Base-by-base conservation (phyloP, 2,329 filamentous ascomycete species). In the Beauveria pseudobassiana region DNA sequence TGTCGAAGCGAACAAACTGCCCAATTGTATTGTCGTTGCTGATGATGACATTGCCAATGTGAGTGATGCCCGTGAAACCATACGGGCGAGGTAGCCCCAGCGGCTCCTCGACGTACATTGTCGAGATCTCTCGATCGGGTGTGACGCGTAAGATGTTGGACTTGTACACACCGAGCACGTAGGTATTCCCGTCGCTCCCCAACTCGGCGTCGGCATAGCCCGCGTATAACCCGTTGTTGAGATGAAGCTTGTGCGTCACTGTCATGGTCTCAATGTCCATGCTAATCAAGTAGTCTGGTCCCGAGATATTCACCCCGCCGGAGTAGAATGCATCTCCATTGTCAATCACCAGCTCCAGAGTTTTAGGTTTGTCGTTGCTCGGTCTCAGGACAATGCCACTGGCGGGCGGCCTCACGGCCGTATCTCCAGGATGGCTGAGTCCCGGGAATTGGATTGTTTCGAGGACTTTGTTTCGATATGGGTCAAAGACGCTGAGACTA, bases 161-260 rank as follows among this genome's bases (percentile, higher is more conserved):
- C 30, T 30, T 56, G 45, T 62, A 56, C 2, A 54, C 56, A 18
- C 60, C 60, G 9, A 62, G 52, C 8, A 62, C 60, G 16, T 62
- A 62, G 18, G 60, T 62, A 24, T 62, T 62, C 8, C 53, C 53
- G 26, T 62, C 60, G 14, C 42, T 50, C 2, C 52, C 60, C 14
- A 56, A 28, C 20, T 62, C 60, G 16, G 60, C 60, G n/a, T 62
- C 60, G 26, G 60, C 60, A n/a, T 62, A 62, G 45, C 60, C 60
- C 10, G 60, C 60, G n/a, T 62, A 62, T 9, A 62, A 22, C 14
- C 60, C 60, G 42, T 62, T 62, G 60, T 62, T 62, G 43, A 62
- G 60, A 45, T 28, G 60, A 16, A 62, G 52, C 43, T 57, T 46
- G 30, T 49, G 24, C 20, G 53, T 56, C 30, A 62, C 45, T 38